Base-by-base conservation (phyloP, 768 basidiomycete genomes). In the Serpula lacrymans region DNA sequence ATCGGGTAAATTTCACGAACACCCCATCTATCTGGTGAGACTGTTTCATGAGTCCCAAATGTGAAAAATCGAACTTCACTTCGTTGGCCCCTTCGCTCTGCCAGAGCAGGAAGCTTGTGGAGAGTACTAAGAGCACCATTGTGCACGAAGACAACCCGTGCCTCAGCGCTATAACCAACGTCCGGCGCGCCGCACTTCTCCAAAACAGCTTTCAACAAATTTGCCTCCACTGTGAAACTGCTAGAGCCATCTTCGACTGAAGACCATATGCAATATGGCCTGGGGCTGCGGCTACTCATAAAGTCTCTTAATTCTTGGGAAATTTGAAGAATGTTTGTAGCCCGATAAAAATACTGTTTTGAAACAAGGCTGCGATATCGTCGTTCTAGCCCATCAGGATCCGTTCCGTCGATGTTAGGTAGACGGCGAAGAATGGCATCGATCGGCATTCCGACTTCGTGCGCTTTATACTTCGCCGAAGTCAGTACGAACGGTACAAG, bases 1-100 rank as follows among this genome's bases (percentile, higher is more conserved):
- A 76, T 57, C 27, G 82, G 82, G 52, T 77, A 88, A 9, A 89
- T 73, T 46, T 82, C 81, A 23, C 71, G 69, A 6, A 87, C 50
- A n/a, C 74, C 75, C 84, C 82, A 85, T 23, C 68, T 59, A 5
- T 66, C 55, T 13, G 68, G 70, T n/a, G 68, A 58, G 11, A 84
- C 60, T 13, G 55, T 68, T 21, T 73, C 58, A 57, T 84, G 77
- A 9, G 80, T 75, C 1, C 87, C 87, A 62, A 82, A 90, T 1
- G 75, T 74, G 53, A 78, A 77, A 49, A 88, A 86, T 24, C 74
- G 77, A 6, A 76, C 52, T 28, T 76, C 70, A 21, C 67, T 61
- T 3, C 59, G 57, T 16, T 72, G 68, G 20, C 53, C 58, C 14
- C 77, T 60, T 38, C 78, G 68, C 21, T 73, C 68, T 8, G 65